A percentile compares a stretch with the other conserved stretches of the same genome.
phyloP scores from a whole-genome alignment of 2,329 filamentous ascomycete genomes.

The Ophiostoma sp. region DNA sequence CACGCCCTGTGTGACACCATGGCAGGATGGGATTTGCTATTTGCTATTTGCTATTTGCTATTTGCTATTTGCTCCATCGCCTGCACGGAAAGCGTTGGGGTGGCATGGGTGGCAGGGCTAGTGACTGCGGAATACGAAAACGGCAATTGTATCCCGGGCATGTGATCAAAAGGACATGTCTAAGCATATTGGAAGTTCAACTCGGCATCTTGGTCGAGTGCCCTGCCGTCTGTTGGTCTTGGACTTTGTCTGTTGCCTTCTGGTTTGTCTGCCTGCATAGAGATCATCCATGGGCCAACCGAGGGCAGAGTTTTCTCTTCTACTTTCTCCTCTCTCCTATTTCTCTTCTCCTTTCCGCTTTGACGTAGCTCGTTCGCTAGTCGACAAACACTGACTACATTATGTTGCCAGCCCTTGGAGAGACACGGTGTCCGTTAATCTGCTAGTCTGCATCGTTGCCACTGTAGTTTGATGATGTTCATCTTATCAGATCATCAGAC shows the following conservation, averaged over 20 bases:
- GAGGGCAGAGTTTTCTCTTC: too few relatives aligned
- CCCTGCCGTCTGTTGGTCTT: background rate
- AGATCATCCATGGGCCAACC: background rate
- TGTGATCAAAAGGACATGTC: background rate
- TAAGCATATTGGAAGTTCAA: background rate
- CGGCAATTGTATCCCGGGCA: background rate
- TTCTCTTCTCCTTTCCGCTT: too few relatives aligned
- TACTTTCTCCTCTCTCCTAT: too few relatives aligned
- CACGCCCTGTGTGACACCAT: too few relatives aligned
- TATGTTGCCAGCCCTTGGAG: too few relatives aligned
- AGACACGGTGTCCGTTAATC: too few relatives aligned
- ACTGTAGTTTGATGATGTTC: background rate
- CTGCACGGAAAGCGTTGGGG: background rate
- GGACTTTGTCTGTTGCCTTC: background rate
- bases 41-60: too few relatives aligned
- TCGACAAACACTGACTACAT: too few relatives aligned
- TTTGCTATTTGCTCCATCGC: too few relatives aligned
- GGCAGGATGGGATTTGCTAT: too few relatives aligned
- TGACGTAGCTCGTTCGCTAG: too few relatives aligned
- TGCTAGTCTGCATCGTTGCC: background rate
- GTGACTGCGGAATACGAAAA: background rate
- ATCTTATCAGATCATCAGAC: constrained; percentile 15
- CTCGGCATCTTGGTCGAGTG: background rate
- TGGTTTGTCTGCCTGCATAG: background rate
- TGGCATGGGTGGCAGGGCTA: background rate